Conservation (phyloP, 169 alveolate genomes). For the Cryptosporidium viatorum region DNA sequence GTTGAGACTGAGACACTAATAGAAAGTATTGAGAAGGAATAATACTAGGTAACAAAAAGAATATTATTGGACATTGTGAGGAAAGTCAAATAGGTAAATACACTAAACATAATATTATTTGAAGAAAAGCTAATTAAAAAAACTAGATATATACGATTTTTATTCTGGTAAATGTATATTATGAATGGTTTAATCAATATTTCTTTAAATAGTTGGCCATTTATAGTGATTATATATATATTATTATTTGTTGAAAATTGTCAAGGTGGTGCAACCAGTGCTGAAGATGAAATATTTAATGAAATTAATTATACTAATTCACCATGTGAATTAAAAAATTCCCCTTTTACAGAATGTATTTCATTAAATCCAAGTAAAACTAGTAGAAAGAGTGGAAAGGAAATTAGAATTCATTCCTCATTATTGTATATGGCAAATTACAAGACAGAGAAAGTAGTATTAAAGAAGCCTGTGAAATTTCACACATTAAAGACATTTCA, state of each 20-base stretch:
- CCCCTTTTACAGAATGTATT: conserved; percentile 42
- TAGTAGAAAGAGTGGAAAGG: not conserved
- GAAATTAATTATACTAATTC: not conserved
- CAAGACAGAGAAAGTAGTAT: conserved; percentile 5
- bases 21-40: not conserved
- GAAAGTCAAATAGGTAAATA: not conserved
- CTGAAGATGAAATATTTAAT: not conserved
- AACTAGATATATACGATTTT: not conserved
- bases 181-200: not conserved
- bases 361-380: conserved; percentile 27
- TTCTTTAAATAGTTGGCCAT: not conserved
- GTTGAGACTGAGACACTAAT: not conserved
- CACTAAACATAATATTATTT: not conserved
- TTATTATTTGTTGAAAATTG: not conserved
- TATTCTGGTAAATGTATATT: not conserved
- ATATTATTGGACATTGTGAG: not conserved
- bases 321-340: conserved; percentile 24
- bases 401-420: conserved; percentile 41
- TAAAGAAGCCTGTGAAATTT: conserved; percentile 10
- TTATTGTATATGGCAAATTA: conserved; percentile 45
- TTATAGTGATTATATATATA: not conserved
- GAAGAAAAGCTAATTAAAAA: not conserved
- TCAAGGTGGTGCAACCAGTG: not conserved
- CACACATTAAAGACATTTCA: not conserved
- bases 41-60: not conserved